Conservation (phyloP, 805 yeast species). For the Metschnikowia bowlesiae region DNA sequence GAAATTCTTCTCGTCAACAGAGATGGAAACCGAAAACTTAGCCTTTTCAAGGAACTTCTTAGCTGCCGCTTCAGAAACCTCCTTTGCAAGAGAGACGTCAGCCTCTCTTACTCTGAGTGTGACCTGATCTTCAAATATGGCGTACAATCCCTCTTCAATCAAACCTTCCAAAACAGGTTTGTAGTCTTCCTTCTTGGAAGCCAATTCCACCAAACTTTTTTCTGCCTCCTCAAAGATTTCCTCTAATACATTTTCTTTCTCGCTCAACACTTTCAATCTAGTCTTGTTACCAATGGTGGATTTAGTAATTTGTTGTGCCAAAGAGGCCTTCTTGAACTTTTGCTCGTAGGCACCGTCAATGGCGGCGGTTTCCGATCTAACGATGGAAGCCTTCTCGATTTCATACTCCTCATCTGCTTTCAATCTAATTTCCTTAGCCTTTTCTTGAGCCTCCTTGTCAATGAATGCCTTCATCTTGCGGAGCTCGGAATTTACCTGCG, state of each 20-base stretch:
- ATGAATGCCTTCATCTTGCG: constrained; percentile 98
- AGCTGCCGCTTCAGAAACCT: constrained; percentile 58
- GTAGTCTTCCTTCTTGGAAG: constrained; percentile 56
- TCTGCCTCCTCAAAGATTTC: constrained; percentile 71
- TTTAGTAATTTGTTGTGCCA: constrained; percentile 92
- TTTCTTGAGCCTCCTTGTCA: constrained; percentile 98
- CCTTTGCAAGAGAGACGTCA: constrained; percentile 58
- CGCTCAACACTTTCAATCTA: constrained; percentile 81
- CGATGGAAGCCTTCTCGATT: constrained; percentile 93
- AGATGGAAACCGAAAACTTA: constrained; percentile 50
- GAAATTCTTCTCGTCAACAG: constrained; percentile 51
- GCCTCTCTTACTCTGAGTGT: constrained; percentile 61
- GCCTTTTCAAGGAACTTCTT: constrained; percentile 61
- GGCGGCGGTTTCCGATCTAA: constrained; percentile 84
- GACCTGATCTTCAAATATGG: constrained; percentile 69
- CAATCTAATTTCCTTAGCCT: constrained; percentile 90
- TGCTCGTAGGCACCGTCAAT: constrained; percentile 77
- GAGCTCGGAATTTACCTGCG: constrained; percentile 87
- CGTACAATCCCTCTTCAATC: constrained; percentile 68
- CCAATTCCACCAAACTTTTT: constrained; percentile 52
- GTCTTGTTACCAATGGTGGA: constrained; percentile 95
- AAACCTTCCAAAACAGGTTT: constrained; percentile 67
- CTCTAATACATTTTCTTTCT: constrained; percentile 73
- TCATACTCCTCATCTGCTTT: constrained; percentile 99
- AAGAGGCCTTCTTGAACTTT: constrained; percentile 83